Evolutionary conservation across 2,329 filamentous ascomycete genomes (phyloP), one percentile per base, ranked within the genome.

Genomic region (Fusarium nurragi): DNA sequence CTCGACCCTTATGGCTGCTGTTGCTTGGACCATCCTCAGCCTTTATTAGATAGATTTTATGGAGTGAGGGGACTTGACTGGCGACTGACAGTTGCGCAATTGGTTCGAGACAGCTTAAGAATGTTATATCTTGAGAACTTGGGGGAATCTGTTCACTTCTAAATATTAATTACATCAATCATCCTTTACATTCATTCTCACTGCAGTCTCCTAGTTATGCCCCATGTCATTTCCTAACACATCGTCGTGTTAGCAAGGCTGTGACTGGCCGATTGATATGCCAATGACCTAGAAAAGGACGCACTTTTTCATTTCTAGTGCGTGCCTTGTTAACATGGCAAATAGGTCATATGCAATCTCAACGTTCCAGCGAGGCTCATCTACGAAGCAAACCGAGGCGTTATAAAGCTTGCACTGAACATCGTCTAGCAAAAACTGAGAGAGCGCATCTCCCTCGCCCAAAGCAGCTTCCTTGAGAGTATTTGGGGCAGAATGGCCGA

Each of bases 11-110:
- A 23, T 66, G 10, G 28, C 16, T 2, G 44, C 36, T 2, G 43
- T 23, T 9, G 46, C 32, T 4, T 7, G 59, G 14, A 41, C 49
- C 6, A 54, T 68, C n/a, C 2, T 10, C 14, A 47, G 39, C 4
- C 43, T 68, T 6, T 68, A 62, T 19, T 67, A 61, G 26, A 5
- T 4, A 13, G 13, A 13, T 6, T 30, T 14, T 13, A 14, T 13
- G 13, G 26, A 13, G 6, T 5, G 6, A 30, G 2, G 26, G 13
- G 26, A 14, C 26, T 6, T 14, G 1, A 14, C 6, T 30, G 14
- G 26, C 26, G 26, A 6, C 6, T 30, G 12, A 14, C 12, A 6
- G 26, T 10, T 10, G 11, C 11, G 25, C n/a, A n/a, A 6, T 26
- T 7, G 25, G 25, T 10, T 10, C 25, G 12, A 30, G 26, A 13